Conservation (phyloP, 139 green algal species). For the Closterium sp. region DNA sequence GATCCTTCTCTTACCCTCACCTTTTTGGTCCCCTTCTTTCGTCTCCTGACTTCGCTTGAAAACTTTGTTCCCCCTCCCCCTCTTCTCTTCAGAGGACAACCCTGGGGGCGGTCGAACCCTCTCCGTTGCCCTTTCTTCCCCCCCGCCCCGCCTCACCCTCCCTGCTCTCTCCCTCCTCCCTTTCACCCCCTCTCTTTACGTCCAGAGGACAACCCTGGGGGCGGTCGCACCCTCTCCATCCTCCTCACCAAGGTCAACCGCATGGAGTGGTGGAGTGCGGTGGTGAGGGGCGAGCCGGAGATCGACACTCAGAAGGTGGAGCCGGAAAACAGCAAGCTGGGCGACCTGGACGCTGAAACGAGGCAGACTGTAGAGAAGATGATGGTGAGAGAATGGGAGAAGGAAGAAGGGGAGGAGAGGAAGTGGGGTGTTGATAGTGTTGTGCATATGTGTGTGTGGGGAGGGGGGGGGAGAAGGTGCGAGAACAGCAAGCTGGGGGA, state of each 20-base stretch:
- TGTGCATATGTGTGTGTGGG: too few species aligned
- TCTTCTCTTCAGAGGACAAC: neutral
- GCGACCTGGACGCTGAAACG: slow-evolving; percentile 77
- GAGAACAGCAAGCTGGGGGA: slow-evolving; percentile 93
- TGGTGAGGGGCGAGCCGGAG: slow-evolving; percentile 76
- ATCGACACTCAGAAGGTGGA: slow-evolving; percentile 92
- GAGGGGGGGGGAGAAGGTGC: slow-evolving; percentile 78
- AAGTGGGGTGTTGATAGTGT: too few species aligned
- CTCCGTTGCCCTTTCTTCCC: slow-evolving; percentile 58
- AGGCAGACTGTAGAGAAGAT: slow-evolving; percentile 7
- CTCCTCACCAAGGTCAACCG: slow-evolving; percentile 75
- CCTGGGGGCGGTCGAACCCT: slow-evolving; percentile 59
- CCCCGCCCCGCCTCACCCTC: too few species aligned
- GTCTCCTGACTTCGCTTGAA: too few species aligned
- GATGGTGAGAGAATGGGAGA: neutral
- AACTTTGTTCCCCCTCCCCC: too few species aligned
- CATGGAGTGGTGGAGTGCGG: slow-evolving; percentile 90
- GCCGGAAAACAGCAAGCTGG: slow-evolving; percentile 92
- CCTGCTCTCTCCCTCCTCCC: too few species aligned
- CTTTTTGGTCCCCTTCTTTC: too few species aligned
- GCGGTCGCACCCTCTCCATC: slow-evolving; percentile 71
- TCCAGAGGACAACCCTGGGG: slow-evolving; percentile 5
- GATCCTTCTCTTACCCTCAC: too few species aligned
- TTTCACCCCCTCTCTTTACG: neutral
- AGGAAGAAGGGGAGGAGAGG: too few species aligned